Base-by-base conservation (phyloP, 352 stramenopile genomes). In the Globisporangium nodosum region DNA sequence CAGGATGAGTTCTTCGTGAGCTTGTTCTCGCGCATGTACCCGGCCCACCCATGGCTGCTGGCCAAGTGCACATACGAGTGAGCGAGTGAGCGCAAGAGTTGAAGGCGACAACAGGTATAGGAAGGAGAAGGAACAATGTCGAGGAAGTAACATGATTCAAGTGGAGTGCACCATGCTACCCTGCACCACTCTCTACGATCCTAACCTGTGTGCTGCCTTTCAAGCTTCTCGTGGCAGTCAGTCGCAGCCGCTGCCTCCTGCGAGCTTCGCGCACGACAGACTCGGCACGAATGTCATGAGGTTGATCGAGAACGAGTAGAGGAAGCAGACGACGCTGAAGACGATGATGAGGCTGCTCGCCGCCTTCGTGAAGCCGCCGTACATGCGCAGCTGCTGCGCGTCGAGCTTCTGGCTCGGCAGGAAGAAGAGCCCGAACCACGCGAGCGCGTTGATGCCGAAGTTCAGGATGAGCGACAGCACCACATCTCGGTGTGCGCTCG, bases 1-100 rank as follows among this genome's bases (percentile, higher is more conserved):
- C 82, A 92, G 54, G 84, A 92, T 55, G 84, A 92, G 66, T 92
- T 92, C 58, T 91, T 92, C 49, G 78, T 90, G 48, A 88, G 80
- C 35, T 66, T 95, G 35, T 92, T 95, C 49, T 87, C 80, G 18
- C 83, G 84, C 43, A 87, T 92, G 61, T 95, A 91, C 64, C 84
- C 86, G 21, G 76, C 77, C 31, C 80, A 93, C 42, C 69, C 72
- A 45, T 95, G 84, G 84, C 59, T 95, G 39, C 65, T 95, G 18
- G 80, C 75, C 11, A 93, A 93, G 63, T 90, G 81, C 54, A 49
- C 77, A 30, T 59, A 73, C 49, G 57, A 63, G 49, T 63, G 49
- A 63, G 47, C 13, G n/a, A 18, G 24, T 31, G 40, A 27, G 20
- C 18, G 2, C 16, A 43, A 50, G 46, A 49, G 18, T 30, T 18